A percentile compares a stretch with the other conserved stretches of the same genome.
Conservation (phyloP, 352 stramenopile genomes). For the Globisporangium apiculatum region DNA sequence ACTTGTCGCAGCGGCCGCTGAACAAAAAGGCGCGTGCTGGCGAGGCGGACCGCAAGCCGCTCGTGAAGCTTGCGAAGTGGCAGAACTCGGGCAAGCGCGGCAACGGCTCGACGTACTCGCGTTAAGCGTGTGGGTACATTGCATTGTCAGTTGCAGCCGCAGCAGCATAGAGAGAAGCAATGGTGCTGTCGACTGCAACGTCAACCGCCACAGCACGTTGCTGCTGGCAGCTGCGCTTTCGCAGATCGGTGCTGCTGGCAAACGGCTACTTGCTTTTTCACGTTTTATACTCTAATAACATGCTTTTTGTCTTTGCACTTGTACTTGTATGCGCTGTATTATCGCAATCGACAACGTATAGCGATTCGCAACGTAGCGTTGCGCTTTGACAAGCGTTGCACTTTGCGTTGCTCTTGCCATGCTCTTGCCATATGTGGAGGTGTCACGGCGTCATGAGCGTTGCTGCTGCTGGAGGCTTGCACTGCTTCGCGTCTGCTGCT, state of each 20-base stretch:
- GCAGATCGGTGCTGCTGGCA: not conserved
- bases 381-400: too few species aligned
- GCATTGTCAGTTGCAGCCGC: not conserved
- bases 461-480: not conserved
- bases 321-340: not conserved
- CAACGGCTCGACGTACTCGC: constrained; percentile 63
- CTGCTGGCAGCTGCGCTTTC: not conserved
- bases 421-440: too few species aligned
- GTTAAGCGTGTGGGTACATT: constrained; percentile 37
- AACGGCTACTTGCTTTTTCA: not conserved
- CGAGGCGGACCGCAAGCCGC: constrained; percentile 73
- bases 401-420: too few species aligned
- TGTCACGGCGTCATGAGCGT: constrained; percentile 5
- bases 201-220: not conserved
- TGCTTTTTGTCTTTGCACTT: constrained; percentile 7
- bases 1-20: constrained; percentile 60
- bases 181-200: not conserved
- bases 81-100: constrained; percentile 86
- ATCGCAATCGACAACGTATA: too few species aligned
- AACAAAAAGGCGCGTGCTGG: constrained; percentile 79
- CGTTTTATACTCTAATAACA: constrained; percentile 20
- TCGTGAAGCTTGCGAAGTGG: constrained; percentile 85
- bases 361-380: too few species aligned
- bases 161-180: constrained; percentile 14
- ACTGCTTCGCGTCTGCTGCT: too few species aligned